A percentile compares a stretch with the other conserved stretches of the same genome.
Evolutionary conservation across 306 rosid species (phyloP).

Genomic region (Cicer yamashitae): DNA sequence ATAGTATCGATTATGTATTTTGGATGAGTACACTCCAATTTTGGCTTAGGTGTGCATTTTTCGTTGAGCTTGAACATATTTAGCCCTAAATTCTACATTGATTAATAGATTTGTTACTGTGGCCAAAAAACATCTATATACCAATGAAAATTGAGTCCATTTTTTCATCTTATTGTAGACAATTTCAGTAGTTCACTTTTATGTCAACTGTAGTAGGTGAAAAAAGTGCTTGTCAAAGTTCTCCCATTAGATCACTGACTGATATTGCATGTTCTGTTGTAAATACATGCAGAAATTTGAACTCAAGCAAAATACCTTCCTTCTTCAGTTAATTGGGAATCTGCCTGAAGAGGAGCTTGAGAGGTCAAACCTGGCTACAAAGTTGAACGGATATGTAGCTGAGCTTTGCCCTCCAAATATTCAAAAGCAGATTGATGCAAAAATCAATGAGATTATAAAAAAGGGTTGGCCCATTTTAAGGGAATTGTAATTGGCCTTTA

Average conservation of each 20-base stretch:
- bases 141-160: conserved; percentile 19
- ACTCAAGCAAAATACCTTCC: conserved; percentile 77
- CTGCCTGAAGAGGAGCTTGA: conserved; percentile 83
- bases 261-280: conserved; percentile 36
- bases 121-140: background rate
- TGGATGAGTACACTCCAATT: conserved; percentile 7
- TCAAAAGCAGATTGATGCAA: conserved; percentile 76
- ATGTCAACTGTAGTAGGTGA: background rate
- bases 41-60: conserved; percentile 21
- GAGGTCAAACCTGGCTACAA: conserved; percentile 77
- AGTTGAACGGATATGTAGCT: conserved; percentile 86
- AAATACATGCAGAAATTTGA: conserved; percentile 79
- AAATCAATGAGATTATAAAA: conserved; percentile 73
- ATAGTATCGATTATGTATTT: background rate
- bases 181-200: conserved; percentile 22
- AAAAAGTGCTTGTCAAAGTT: conserved; percentile 12
- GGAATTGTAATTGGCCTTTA: conserved; percentile 50
- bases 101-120: conserved; percentile 12
- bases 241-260: conserved; percentile 21
- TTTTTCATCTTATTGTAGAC: background rate
- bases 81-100: conserved; percentile 28
- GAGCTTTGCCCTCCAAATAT: conserved; percentile 78
- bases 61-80: background rate
- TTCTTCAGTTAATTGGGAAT: conserved; percentile 88
- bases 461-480: conserved; percentile 97